A percentile compares a stretch with the other conserved stretches of the same genome.
Evolutionary conservation across 1,284 basidiomycete genomes (phyloP).

Genomic region (Ustilago vetiveriae): DNA sequence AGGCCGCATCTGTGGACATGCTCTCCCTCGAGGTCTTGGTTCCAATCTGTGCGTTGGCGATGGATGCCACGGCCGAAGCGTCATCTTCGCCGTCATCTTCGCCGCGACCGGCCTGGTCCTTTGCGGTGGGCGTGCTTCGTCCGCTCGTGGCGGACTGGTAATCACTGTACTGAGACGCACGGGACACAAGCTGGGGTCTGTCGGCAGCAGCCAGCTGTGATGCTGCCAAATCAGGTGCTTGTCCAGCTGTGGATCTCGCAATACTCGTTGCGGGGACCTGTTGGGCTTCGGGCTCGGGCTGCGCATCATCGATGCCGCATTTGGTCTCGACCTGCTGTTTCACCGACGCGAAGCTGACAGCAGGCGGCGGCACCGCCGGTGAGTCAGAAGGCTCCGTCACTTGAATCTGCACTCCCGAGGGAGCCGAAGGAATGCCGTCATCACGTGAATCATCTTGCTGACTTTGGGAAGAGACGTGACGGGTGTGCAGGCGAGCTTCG

Average conservation of each 20-base stretch:
- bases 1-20: slow-evolving; percentile 7
- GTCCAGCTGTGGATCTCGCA: neutral
- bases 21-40: slow-evolving; percentile 5
- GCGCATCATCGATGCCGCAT: neutral
- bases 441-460: slow-evolving; percentile 5
- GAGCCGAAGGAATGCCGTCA: slow-evolving; percentile 1
- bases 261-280: neutral
- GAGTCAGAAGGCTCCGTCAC: slow-evolving; percentile 12
- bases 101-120: neutral
- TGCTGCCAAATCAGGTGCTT: slow-evolving; percentile 5
- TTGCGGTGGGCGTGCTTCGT: slow-evolving; percentile 25
- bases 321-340: neutral
- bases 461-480: slow-evolving; percentile 28
- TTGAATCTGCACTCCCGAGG: slow-evolving; percentile 25
- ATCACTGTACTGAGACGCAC: slow-evolving; percentile 30
- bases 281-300: neutral
- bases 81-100: slow-evolving; percentile 15
- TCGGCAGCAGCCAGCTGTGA: slow-evolving; percentile 3
- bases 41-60: slow-evolving; percentile 2
- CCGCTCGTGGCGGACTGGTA: slow-evolving; percentile 43
- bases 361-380: neutral
- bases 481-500: slow-evolving; percentile 26
- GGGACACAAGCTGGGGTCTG: slow-evolving; percentile 23
- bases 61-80: slow-evolving; percentile 13
- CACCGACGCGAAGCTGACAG: neutral